These are phyloP conservation scores for Ulmus americana DNA, from an alignment of 331 rosid genomes.

Conservation along the genomic window DNA sequence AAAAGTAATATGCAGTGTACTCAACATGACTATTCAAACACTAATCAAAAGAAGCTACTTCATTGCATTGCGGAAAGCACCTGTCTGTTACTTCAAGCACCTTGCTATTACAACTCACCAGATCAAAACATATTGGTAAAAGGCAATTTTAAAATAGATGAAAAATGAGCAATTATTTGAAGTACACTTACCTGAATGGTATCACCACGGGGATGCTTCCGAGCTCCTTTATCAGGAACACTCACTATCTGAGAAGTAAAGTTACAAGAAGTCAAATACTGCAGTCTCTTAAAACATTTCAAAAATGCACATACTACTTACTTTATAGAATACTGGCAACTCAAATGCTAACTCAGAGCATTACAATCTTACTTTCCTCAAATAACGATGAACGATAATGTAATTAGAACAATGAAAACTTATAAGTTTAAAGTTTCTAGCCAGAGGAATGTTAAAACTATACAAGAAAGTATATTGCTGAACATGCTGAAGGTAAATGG, in stretches of 20 bases:
- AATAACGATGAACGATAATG: too few relatives aligned
- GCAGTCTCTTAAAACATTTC: not conserved
- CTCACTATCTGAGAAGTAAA: conserved; percentile 44
- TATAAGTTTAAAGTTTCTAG: too few relatives aligned
- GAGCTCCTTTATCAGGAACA: conserved; percentile 61
- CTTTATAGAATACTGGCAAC: not conserved
- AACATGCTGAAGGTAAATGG: too few relatives aligned
- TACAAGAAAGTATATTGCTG: too few relatives aligned
- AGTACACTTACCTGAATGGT: conserved; percentile 39
- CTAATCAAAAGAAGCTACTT: not conserved
- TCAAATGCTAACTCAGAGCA: not conserved
- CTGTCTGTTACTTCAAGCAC: not conserved
- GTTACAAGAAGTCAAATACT: not conserved
- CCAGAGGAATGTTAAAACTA: too few relatives aligned
- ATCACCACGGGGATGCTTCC: conserved; percentile 50
- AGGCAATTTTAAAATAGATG: not conserved
- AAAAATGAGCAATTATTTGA: not conserved
- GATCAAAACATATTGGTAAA: not conserved
- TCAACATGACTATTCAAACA: not conserved
- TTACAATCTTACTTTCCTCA: not conserved
- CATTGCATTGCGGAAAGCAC: not conserved
- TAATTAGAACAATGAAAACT: too few relatives aligned
- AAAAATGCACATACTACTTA: not conserved
- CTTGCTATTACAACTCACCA: not conserved
- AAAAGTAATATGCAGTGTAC: too few relatives aligned